Conservation (phyloP, 129 eudicot species). For the Calendula officinalis region DNA sequence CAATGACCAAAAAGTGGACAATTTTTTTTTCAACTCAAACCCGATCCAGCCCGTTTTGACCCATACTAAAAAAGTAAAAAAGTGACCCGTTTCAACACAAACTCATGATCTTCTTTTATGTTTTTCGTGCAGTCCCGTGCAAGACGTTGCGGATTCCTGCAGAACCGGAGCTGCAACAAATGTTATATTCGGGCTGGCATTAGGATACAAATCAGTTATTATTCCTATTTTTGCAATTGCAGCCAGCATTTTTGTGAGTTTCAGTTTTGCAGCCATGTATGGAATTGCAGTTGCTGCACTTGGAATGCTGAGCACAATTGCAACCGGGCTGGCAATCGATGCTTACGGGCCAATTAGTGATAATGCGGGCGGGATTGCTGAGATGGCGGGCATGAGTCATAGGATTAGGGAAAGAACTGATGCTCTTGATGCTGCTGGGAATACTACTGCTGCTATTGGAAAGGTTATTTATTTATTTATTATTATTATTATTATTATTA, state of each 20-base stretch:
- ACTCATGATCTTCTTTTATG: too few relatives aligned
- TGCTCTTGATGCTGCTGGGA: constrained; percentile 95
- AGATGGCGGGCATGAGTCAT: constrained; percentile 98
- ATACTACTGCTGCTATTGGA: constrained; percentile 94
- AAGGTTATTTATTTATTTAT: constrained; percentile 41
- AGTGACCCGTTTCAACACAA: background rate
- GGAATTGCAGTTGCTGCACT: constrained; percentile 92
- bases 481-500: background rate
- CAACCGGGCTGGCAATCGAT: constrained; percentile 90
- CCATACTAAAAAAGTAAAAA: background rate
- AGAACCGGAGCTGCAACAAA: constrained; percentile 93
- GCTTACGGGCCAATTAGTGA: constrained; percentile 95
- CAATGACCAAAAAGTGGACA: too few relatives aligned
- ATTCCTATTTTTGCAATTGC: constrained; percentile 88
- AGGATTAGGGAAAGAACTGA: constrained; percentile 84
- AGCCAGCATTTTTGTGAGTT: constrained; percentile 72
- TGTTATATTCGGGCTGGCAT: constrained; percentile 86
- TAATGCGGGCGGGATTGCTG: constrained; percentile 95
- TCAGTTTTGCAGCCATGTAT: constrained; percentile 87
- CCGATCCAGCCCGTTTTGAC: too few relatives aligned
- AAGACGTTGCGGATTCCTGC: constrained; percentile 96
- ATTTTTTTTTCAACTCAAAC: too few relatives aligned
- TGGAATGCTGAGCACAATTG: constrained; percentile 91
- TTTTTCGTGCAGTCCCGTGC: constrained; percentile 64
- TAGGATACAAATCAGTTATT: constrained; percentile 90